phyloP scores from a whole-genome alignment of 176 grass and related monocot genomes.

The Alloteropsis semialata region DNA sequence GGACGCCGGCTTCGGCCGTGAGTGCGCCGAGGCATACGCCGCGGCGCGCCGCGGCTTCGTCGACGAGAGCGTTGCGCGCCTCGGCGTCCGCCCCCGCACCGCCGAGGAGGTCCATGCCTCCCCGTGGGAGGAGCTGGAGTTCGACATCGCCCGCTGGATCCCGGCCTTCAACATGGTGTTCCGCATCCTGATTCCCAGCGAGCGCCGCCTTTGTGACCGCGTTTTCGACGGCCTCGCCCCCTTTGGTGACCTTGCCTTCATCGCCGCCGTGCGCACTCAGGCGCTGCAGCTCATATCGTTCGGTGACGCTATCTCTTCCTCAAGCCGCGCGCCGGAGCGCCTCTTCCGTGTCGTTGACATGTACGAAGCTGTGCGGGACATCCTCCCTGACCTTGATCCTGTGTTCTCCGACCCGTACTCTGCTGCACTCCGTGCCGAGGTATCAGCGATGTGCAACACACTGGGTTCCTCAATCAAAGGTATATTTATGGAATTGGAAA shows the following conservation, averaged over 20 bases:
- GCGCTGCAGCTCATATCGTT: conserved; percentile 76
- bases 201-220: conserved; percentile 88
- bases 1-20: conserved; percentile 78
- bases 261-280: conserved; percentile 62
- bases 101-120: conserved; percentile 66
- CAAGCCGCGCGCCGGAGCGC: conserved; percentile 72
- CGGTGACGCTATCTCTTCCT: conserved; percentile 68
- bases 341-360: conserved; percentile 94
- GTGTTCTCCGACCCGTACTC: conserved; percentile 87
- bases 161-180: conserved; percentile 88
- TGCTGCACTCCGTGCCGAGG: conserved; percentile 62
- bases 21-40: conserved; percentile 83
- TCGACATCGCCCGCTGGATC: conserved; percentile 87
- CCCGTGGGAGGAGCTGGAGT: conserved; percentile 71
- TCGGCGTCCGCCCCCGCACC: conserved; percentile 61
- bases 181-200: conserved; percentile 85
- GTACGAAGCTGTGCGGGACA: conserved; percentile 85
- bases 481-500: conserved; percentile 94
- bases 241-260: conserved; percentile 75
- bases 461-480: conserved; percentile 70
- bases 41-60: conserved; percentile 66
- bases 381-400: conserved; percentile 71
- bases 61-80: conserved; percentile 86
- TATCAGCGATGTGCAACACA: conserved; percentile 60
- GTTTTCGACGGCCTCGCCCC: conserved; percentile 68